phyloP scores from a whole-genome alignment of 352 stramenopile genomes.

The Phytopythium mirpurense region DNA sequence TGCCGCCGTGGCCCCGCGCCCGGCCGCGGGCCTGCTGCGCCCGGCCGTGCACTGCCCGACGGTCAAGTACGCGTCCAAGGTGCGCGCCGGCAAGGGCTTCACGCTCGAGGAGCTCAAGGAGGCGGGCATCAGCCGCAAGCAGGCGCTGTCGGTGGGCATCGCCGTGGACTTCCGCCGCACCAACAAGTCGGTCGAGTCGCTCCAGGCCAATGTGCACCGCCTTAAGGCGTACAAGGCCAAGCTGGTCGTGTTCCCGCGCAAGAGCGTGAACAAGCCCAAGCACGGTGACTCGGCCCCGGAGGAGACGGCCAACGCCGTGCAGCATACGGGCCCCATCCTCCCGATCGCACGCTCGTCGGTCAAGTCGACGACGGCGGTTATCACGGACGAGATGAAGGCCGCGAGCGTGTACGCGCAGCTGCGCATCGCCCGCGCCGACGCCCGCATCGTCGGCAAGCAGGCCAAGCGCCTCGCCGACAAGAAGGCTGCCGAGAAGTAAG shows the following conservation, averaged over 20 bases:
- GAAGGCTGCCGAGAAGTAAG: constrained; percentile 82
- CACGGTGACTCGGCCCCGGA: constrained; percentile 89
- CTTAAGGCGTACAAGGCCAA: constrained; percentile 99
- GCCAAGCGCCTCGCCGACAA: constrained; percentile 89
- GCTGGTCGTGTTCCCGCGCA: constrained; percentile 98
- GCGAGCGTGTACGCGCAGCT: constrained; percentile 78
- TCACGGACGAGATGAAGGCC: constrained; percentile 88
- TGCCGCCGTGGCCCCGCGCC: constrained; percentile 95
- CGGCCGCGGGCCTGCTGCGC: constrained; percentile 93
- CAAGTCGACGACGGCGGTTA: constrained; percentile 74
- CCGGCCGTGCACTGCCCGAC: constrained; percentile 98
- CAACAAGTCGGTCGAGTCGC: constrained; percentile 97
- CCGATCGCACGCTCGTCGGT: constrained; percentile 69
- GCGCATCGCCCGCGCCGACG: constrained; percentile 79
- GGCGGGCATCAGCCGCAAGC: constrained; percentile 94
- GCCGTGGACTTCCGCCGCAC: constrained; percentile 97
- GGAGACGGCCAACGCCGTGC: constrained; percentile 90
- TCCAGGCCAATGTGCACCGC: constrained; percentile 96
- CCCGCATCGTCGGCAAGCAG: constrained; percentile 85
- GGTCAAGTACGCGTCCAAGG: constrained; percentile 98
- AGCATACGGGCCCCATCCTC: constrained; percentile 82
- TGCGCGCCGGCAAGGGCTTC: constrained; percentile 97
- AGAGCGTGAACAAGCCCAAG: constrained; percentile 94
- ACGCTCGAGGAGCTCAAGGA: constrained; percentile 98
- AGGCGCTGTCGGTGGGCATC: constrained; percentile 97